Percentiles rank a stretch among this genome's conserved stretches.
Evolutionary conservation across 2,329 filamentous ascomycete species (phyloP).

Genomic region (Penicillium sp.): DNA sequence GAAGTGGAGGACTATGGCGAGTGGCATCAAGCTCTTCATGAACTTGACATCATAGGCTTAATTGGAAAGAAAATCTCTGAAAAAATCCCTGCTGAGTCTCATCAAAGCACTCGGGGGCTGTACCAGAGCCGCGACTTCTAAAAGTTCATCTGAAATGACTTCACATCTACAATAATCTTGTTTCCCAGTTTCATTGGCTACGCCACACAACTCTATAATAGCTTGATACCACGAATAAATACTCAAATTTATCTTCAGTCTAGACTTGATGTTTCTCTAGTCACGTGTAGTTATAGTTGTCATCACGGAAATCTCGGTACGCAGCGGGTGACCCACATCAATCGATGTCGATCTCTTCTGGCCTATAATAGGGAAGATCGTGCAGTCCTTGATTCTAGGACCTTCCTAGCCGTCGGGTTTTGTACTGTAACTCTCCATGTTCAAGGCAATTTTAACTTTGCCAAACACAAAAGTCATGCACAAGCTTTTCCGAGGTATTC

Average conservation of each 20-base stretch:
- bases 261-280: not conserved
- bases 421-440: not conserved
- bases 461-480: too few species aligned
- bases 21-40: conserved; percentile 4
- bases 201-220: not conserved
- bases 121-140: not conserved
- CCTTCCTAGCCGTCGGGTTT: too few species aligned
- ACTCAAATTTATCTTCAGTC: not conserved
- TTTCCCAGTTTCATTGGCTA: not conserved
- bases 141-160: not conserved
- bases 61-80: not conserved
- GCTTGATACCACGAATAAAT: not conserved
- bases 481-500: too few species aligned
- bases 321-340: conserved; percentile 11
- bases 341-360: conserved; percentile 8
- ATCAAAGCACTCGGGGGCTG: not conserved
- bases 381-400: not conserved
- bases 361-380: not conserved
- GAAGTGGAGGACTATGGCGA: conserved; percentile 4
- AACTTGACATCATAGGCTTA: not conserved
- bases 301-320: conserved; percentile 6
- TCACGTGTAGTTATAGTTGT: not conserved
- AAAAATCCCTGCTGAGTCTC: not conserved
- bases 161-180: not conserved
- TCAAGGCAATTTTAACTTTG: not conserved